Base-by-base conservation (phyloP, 768 basidiomycete species). In the Leccinum olivaceopallidum region DNA sequence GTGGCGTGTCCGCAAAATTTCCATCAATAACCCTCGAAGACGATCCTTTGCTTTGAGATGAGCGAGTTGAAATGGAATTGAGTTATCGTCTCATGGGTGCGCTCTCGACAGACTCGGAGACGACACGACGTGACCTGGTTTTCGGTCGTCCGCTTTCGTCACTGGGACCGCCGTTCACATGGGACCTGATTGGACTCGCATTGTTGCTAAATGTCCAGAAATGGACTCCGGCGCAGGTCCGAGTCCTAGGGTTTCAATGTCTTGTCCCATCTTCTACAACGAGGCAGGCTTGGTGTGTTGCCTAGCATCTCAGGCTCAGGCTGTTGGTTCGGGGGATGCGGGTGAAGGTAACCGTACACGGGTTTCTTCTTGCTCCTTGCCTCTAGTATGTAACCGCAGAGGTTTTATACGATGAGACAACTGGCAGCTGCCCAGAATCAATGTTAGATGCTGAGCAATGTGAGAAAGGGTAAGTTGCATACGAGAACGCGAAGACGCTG, bases 201-300 rank as follows among this genome's bases (percentile, higher is more conserved):
- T 65, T 18, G 64, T 49, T 39, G 65, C 72, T 26, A 73, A 20
- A 56, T 72, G 72, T 9, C 63, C 68, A 2, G 71, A 72, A 37
- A 72, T 72, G 22, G 71, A 73, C 47, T 72, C 68, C 0, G 70
- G 68, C 9, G 58, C 64, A 26, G 63, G 37, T 24, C 70, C 69
- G 16, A 64, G 62, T 24, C 64, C 63, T 24, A 71, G 36, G 48
- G 9, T 50, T 50, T 57, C 53, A 8, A 55, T 14, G 52, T 47
- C 59, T 61, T 52, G 63, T 13, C 48, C 58, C 24, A 24, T 48
- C 56, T 59, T 72, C 8, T 52, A 39, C 3, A 49, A 59, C 39
- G 54, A 42, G 60, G 61, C 36, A 62, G 67, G 34, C 59, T 69
- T 72, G 44, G 42, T n/a, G 28, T 14, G 51, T 39, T 60, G 70